phyloP scores from a whole-genome alignment of 148 eudicot species.

The Rhododendron kiyosumense region DNA sequence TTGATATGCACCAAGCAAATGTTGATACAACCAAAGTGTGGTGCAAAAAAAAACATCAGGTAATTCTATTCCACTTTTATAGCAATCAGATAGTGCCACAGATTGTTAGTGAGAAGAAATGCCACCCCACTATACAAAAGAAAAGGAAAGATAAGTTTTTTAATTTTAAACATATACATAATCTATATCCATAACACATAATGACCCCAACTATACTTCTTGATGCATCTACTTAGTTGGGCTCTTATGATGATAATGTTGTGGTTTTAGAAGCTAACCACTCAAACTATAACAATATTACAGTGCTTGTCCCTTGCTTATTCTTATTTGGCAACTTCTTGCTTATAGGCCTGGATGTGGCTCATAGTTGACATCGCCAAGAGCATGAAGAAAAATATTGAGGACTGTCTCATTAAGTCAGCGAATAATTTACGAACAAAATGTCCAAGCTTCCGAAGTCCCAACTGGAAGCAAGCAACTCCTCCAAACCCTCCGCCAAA shows the following conservation, averaged over 20 bases:
- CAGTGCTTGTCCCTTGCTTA: background rate
- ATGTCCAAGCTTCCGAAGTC: background rate
- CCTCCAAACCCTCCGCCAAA: background rate
- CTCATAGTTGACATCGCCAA: background rate
- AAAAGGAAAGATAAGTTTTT: background rate
- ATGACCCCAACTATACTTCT: background rate
- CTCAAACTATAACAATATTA: background rate
- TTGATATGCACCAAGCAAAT: background rate
- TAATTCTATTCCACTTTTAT: background rate
- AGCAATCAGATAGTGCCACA: background rate
- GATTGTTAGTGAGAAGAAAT: background rate
- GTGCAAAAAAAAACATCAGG: background rate
- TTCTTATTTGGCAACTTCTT: background rate
- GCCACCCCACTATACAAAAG: background rate
- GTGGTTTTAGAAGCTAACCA: background rate
- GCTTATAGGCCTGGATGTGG: background rate
- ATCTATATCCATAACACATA: background rate
- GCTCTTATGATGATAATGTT: background rate
- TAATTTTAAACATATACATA: background rate
- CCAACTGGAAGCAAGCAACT: background rate
- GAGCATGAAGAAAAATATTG: background rate
- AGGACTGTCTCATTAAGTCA: background rate
- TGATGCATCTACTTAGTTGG: background rate
- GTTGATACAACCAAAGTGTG: background rate
- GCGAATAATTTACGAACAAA: background rate